These are phyloP conservation scores for Aspergillus steynii DNA, from an alignment of 495 filamentous ascomycete species.

Conservation along the genomic window DNA sequence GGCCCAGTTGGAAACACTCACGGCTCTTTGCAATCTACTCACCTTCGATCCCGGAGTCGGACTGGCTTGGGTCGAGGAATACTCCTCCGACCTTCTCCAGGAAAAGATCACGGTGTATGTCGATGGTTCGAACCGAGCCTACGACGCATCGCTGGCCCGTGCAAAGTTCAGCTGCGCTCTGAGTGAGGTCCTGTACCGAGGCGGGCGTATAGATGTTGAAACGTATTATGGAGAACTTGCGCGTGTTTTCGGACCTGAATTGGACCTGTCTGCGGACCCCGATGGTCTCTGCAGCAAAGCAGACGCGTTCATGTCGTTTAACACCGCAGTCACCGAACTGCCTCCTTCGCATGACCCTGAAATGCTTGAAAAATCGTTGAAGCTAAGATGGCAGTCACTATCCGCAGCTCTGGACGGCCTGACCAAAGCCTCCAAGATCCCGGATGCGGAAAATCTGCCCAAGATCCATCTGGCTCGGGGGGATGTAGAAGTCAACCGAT, in stretches of 20 bases:
- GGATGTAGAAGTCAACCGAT: constrained; percentile 61
- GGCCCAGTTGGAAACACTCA: constrained; percentile 60
- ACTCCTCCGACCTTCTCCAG: constrained; percentile 46
- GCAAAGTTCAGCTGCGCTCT: constrained; percentile 55
- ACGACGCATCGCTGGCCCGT: constrained; percentile 53
- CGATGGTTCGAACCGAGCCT: constrained; percentile 41
- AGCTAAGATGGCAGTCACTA: constrained; percentile 51
- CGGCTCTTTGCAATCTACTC: constrained; percentile 56
- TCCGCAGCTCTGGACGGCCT: constrained; percentile 49
- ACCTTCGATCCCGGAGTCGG: constrained; percentile 37
- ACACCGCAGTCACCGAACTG: constrained; percentile 40
- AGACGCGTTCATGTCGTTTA: constrained; percentile 58
- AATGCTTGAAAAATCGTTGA: constrained; percentile 25
- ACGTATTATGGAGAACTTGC: constrained; percentile 53
- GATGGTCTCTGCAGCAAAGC: constrained; percentile 57
- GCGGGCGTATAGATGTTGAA: constrained; percentile 42
- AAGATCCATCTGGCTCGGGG: constrained; percentile 63
- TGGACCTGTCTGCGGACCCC: constrained; percentile 45
- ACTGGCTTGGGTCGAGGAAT: constrained; percentile 57
- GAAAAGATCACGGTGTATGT: constrained; percentile 51
- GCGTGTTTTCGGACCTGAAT: constrained; percentile 39
- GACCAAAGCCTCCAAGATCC: constrained; percentile 54
- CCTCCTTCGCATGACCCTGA: constrained; percentile 31
- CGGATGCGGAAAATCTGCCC: constrained; percentile 51
- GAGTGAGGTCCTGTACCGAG: constrained; percentile 57